Conservation (phyloP, 805 yeast species). For the Metschnikowia vanudenii region DNA sequence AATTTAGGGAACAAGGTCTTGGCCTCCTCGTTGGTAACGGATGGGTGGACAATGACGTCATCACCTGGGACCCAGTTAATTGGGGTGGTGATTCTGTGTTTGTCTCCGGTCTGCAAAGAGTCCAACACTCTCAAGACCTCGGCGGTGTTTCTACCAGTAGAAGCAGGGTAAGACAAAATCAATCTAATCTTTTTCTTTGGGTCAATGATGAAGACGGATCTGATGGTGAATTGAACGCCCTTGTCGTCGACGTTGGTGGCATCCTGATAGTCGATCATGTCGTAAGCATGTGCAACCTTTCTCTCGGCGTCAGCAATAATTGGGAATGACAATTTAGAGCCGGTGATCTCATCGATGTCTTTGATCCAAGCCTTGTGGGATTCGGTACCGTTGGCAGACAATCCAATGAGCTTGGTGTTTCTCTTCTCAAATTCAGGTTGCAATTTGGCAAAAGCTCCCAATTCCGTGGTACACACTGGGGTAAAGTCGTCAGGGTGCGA, state of each 20-base stretch:
- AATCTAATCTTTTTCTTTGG: conserved; percentile 87
- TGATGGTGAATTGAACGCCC: conserved; percentile 81
- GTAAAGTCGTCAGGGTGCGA: conserved; percentile 97
- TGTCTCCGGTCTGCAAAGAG: conserved; percentile 82
- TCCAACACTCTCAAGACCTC: conserved; percentile 91
- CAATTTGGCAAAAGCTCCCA: conserved; percentile 88
- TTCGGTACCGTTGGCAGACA: conserved; percentile 81
- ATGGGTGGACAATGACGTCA: conserved; percentile 90
- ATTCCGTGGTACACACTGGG: conserved; percentile 94
- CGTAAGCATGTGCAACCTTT: conserved; percentile 80
- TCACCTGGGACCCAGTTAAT: conserved; percentile 88
- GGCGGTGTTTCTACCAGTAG: conserved; percentile 90
- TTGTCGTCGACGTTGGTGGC: conserved; percentile 64
- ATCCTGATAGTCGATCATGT: conserved; percentile 86
- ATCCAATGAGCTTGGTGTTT: conserved; percentile 83
- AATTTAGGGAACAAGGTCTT: conserved; percentile 82
- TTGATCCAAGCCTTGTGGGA: conserved; percentile 83
- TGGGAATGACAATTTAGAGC: conserved; percentile 79
- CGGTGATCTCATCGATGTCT: conserved; percentile 85
- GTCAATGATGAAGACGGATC: conserved; percentile 90
- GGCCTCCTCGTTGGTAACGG: conserved; percentile 67
- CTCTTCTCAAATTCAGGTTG: conserved; percentile 86
- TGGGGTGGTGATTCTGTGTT: conserved; percentile 83
- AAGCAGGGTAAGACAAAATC: conserved; percentile 86
- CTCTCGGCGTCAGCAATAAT: conserved; percentile 85